Evolutionary conservation across 371 early-diverging fungal species (phyloP), one percentile per base, ranked within the genome.

Genomic region (Apophysomyces ossiformis): DNA sequence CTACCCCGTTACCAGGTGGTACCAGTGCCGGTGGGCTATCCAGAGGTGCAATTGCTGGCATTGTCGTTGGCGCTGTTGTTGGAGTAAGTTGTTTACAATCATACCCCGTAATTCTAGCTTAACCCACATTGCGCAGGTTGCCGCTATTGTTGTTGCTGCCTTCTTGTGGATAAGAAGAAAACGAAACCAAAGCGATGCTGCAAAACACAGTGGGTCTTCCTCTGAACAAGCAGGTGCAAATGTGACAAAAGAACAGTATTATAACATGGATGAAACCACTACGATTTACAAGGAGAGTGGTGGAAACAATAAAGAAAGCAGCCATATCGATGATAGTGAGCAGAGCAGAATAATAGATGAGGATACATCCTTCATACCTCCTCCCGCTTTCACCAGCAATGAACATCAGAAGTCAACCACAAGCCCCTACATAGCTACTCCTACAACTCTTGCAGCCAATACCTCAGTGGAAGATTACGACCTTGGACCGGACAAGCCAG

Each of bases 51-150:
- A 50, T 50, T 32, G 21, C 54, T 21, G 54, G 54, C 11, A 21
- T 50, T 50, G 54, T 50, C 54, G 21, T 50, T 50, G 54, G 54
- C 2, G 16, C 18, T 9, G 21, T 50, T 50, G 54, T 50, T 21
- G 54, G 54, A 6, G 54, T 50, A 21, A 50, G 54, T 50, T 0
- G 9, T 2, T 50, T 16, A 9, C 2, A 9, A 50, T 6, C 26
- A 8, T 15, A 43, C 5, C 15, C 6, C 16, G 13, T 50, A 0
- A 21, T 50, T 21, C 4, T 8, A 16, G 2, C 35, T 21, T 5
- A 4, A 21, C 54, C 9, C 18, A 21, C 6, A 21, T 50, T 50
- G 21, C 21, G 26, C 8, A 50, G 54, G 16, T 50, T 50, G 54
- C 54, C 21, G 54, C 21, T 11, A 50, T 50, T 50, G 54, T 21